Base-by-base conservation (phyloP, 768 basidiomycete species). In the Collybia nuda region DNA sequence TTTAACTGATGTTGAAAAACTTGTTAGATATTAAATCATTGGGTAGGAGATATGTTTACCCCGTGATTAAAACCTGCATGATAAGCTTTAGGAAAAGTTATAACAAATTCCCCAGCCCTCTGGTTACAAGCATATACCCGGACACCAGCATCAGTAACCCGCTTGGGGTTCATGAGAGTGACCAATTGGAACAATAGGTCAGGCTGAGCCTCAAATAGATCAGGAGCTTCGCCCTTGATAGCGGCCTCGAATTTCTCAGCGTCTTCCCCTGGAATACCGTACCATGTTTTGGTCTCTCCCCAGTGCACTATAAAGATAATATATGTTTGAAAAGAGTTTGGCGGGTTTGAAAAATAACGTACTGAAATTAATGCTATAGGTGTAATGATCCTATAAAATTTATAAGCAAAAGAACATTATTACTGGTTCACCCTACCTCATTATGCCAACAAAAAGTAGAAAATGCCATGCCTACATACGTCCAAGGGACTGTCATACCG, bases 391-490 rank as follows among this genome's bases (percentile, higher is more conserved):
- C 86, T 97, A 63, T 46, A 37, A 46, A n/a, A 40, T 52, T 54
- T 37, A 39, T 50, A 52, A 54, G 50, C 14, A 12, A 29, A 8
- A 24, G 6, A 37, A 32, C 1, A 15, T 12, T 26, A 14, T 22
- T 7, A 35, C 7, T 32, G 14, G 3, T 26, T 40, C 23, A 54
- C 61, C 74, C 49, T 59, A 90, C 90, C 82, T 93, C 95, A 62
- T 99, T 99, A 71, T 99, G 97, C 97, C 97, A 99, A 66, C 96
- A 98, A 69, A 99, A 99, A 2, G 97, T 96, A 12, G 95, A 96
- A 67, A 99, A 99, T 15, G 93, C 78, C 96, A 98, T 98, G 41
- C 97, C 97, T 54, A 98, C 93, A 67, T 99, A 99, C 32, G 92
- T 97, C 95, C 94, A 98, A 9, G 95, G 95, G 8, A 98, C 93